Evolutionary conservation across 345 rosid species (phyloP), one percentile per base, ranked within the genome.

Genomic region (Psidium guajava): DNA sequence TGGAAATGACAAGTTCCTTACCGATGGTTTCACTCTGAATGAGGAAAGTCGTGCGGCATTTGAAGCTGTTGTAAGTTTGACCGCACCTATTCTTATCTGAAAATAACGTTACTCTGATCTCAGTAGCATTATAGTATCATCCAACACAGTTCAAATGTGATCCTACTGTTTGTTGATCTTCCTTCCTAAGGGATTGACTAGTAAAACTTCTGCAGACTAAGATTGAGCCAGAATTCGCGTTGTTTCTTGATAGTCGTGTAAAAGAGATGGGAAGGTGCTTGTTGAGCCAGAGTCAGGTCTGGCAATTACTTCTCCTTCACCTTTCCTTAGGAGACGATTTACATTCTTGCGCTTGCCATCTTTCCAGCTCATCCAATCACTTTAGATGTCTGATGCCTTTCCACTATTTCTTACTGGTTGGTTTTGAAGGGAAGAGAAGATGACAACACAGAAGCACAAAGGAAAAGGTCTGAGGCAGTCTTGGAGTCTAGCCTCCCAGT

Each of bases 281-380:
- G 61, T 87, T 94, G 88, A 83, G 87, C 69, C 92, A 95, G 83
- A 95, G 91, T 86, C 97, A 96, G 96, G 98, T 95, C 85, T n/a
- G 85, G 11, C 32, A 32, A 32, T 56, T 54, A 81, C 13, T 32
- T 25, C 51, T 82, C 40, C 28, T 5, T 40, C 54, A 15, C 40
- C 16, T n/a, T 32, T 27, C 49, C 32, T 21, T 28, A 44, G 36
- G 47, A 59, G 82, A 28, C 59, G 24, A 20, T 20, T 5, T 5
- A 24, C 24, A 27, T 75, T 80, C 54, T 84, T 61, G 12, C 32
- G 25, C 51, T 77, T 54, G 11, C 40, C 77, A 47, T 58, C 50
- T 15, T 2, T 18, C 83, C 84, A 54, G 22, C 8, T 54, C 8
- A 54, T 18, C 22, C 8, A 15, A 18, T 20, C 8, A 6, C 18